Percentiles rank a stretch among this genome's conserved stretches.
Conservation (phyloP, 495 filamentous ascomycete species). For the Evernia prunastri region DNA sequence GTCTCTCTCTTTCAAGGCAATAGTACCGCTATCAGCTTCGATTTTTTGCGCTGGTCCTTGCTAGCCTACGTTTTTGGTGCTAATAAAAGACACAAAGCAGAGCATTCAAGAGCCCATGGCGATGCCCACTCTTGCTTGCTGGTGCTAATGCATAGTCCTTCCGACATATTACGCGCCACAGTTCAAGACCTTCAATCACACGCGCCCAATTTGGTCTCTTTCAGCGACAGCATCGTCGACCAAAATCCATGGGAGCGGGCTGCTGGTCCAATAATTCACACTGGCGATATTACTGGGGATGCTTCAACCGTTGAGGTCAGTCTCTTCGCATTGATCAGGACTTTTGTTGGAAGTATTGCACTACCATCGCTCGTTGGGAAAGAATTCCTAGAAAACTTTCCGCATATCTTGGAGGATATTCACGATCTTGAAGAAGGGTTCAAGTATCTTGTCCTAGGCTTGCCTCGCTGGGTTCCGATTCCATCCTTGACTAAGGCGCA, state of each 20-base stretch:
- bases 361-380: slow-evolving; percentile 48
- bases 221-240: slow-evolving; percentile 53
- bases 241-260: slow-evolving; percentile 55
- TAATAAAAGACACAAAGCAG: slow-evolving; percentile 30
- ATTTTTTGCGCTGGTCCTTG: slow-evolving; percentile 36
- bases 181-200: slow-evolving; percentile 36
- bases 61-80: slow-evolving; percentile 48
- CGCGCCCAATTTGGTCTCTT: slow-evolving; percentile 50
- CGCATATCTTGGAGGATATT: slow-evolving; percentile 46
- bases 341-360: slow-evolving; percentile 48
- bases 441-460: slow-evolving; percentile 43
- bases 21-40: slow-evolving; percentile 1
- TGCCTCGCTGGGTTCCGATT: slow-evolving; percentile 47
- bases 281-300: slow-evolving; percentile 20
- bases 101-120: background rate
- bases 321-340: slow-evolving; percentile 47
- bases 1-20: slow-evolving; percentile 31
- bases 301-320: slow-evolving; percentile 41
- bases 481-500: slow-evolving; percentile 46
- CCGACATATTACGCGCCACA: slow-evolving; percentile 33
- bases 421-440: slow-evolving; percentile 52
- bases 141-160: slow-evolving; percentile 23
- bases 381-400: slow-evolving; percentile 50
- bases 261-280: slow-evolving; percentile 30
- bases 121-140: background rate